These are phyloP conservation scores for Drosera capensis DNA, from an alignment of 148 eudicot species.

Conservation along the genomic window DNA sequence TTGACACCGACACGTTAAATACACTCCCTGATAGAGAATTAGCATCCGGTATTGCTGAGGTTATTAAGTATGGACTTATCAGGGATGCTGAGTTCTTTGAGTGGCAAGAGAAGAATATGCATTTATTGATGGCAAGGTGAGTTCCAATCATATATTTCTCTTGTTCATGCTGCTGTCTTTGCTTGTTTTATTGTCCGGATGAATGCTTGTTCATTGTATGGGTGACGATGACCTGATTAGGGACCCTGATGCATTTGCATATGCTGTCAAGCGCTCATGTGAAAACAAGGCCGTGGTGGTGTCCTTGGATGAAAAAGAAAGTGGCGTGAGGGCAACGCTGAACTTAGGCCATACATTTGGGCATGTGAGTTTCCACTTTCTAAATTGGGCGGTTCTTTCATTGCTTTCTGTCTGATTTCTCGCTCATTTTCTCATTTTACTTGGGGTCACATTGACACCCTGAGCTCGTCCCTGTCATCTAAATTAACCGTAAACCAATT, in stretches of 20 bases:
- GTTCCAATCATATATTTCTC: too few relatives aligned
- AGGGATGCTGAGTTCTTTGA: conserved; percentile 89
- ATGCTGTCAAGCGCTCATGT: conserved; percentile 96
- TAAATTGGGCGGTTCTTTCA: too few relatives aligned
- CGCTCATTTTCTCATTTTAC: too few relatives aligned
- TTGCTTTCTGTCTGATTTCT: too few relatives aligned
- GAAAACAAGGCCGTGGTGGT: conserved; percentile 98
- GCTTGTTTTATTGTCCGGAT: too few relatives aligned
- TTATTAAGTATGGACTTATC: conserved; percentile 82
- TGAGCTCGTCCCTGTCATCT: too few relatives aligned
- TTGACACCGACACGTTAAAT: conserved; percentile 75
- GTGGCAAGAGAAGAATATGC: conserved; percentile 95
- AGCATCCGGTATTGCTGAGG: conserved; percentile 95
- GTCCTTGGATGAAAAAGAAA: conserved; percentile 18
- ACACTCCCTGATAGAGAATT: conserved; percentile 93
- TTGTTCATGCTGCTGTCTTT: too few relatives aligned
- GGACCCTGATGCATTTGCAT: conserved; percentile 68
- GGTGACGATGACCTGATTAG: too few relatives aligned
- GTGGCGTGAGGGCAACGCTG: neutral
- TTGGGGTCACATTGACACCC: too few relatives aligned
- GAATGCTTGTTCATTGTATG: too few relatives aligned
- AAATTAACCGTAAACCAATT: too few relatives aligned
- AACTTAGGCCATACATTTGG: conserved; percentile 72
- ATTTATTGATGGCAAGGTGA: conserved; percentile 71
- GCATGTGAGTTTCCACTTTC: conserved; percentile 52